Base-by-base conservation (phyloP, 768 basidiomycete species). In the Leccinum aurantiacum region DNA sequence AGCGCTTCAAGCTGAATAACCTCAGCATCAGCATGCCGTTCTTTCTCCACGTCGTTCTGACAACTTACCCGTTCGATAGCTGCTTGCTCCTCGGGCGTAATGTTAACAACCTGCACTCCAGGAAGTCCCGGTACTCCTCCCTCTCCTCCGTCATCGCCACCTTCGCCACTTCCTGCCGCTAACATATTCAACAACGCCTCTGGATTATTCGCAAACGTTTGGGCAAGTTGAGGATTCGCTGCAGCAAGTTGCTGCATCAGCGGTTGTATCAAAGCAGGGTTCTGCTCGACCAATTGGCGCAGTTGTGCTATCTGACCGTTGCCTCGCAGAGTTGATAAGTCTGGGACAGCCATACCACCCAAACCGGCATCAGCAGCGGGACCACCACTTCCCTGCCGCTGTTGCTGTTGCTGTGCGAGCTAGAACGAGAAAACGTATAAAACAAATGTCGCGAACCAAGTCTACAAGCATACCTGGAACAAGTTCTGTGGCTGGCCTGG, bases 41-140 rank as follows among this genome's bases (percentile, higher is more conserved):
- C 9, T 19, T 2, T n/a, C 52, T 1, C 22, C 52, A 51, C 17
- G n/a, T 29, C 33, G 5, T 31, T 10, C 17, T 10, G 41, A 4
- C 54, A 48, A 78, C 91, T 74, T 73, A 98, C 93, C 68, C 97
- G 82, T 73, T 88, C 82, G 61, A 99, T 96, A 8, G 95, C 93
- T 56, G 84, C 93, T 58, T 82, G 80, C 74, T 99, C 97, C 61
- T 97, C 93, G 41, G 82, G 80, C 6, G 95, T 95, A 44, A 99
- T 83, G 59, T 85, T 83, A 62, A 98, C 77, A 2, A 88, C 81
- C 15, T 75, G 72, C 24, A 67, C 17, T 3, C 62, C 68, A 0
- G 48, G 53, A 4, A 77, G 79, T 4, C 71, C 83, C 13, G 33
- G 4, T 35, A 35, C 33, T 35, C 33, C 33, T 0, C 75, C 83